phyloP scores from a whole-genome alignment of 164 flowering plant species.

The Dillenia suffruticosa region DNA sequence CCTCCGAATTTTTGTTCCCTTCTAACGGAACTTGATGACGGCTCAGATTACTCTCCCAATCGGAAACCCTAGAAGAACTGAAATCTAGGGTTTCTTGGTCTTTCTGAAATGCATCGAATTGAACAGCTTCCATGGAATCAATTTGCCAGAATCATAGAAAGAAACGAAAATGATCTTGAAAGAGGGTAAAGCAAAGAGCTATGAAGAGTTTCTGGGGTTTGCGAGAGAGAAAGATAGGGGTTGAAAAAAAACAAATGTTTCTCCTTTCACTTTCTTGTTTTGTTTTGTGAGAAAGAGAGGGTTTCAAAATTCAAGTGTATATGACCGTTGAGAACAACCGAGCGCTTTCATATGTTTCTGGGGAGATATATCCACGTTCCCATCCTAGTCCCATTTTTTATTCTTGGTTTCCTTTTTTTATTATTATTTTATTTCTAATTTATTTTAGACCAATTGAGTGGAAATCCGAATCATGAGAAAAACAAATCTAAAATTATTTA shows the following conservation, averaged over 20 bases:
- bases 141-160: background rate
- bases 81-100: slow-evolving; percentile 28
- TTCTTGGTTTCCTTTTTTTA: too few relatives aligned
- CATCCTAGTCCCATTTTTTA: too few relatives aligned
- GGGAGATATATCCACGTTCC: too few relatives aligned
- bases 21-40: slow-evolving; percentile 9
- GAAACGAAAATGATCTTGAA: slow-evolving; percentile 2
- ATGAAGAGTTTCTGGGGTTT: slow-evolving; percentile 2
- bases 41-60: slow-evolving; percentile 23
- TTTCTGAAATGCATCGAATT: slow-evolving; percentile 1
- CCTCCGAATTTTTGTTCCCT: slow-evolving; percentile 16
- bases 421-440: too few relatives aligned
- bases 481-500: too few relatives aligned
- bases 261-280: slow-evolving; percentile 3
- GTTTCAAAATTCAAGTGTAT: slow-evolving; percentile 29
- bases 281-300: background rate
- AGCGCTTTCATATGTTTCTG: slow-evolving; percentile 14
- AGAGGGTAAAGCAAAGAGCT: background rate
- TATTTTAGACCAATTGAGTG: too few relatives aligned
- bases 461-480: too few relatives aligned
- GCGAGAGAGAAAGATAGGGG: background rate
- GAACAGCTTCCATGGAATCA: slow-evolving; percentile 32
- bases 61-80: slow-evolving; percentile 21
- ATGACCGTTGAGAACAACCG: slow-evolving; percentile 25
- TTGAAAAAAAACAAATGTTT: background rate